Evolutionary conservation across 495 filamentous ascomycete species (phyloP).

Genomic region (Hypoxylon crocopeplum): DNA sequence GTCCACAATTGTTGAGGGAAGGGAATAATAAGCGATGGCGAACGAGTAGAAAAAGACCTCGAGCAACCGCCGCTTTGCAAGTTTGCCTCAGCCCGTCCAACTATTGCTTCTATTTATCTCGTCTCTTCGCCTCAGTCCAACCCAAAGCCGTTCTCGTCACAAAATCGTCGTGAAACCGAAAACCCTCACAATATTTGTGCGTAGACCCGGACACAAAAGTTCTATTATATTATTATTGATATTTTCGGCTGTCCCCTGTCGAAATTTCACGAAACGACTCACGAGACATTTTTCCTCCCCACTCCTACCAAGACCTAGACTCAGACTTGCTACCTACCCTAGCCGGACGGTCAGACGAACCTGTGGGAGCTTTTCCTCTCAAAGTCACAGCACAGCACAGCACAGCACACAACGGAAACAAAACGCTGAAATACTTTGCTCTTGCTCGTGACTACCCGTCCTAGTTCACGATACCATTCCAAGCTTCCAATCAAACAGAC

Average conservation of each 20-base stretch:
- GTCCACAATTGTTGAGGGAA: slow-evolving; percentile 28
- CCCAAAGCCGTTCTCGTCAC: background rate
- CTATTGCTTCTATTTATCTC: background rate
- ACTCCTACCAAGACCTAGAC: slow-evolving; percentile 9
- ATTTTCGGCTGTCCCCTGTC: slow-evolving; percentile 3
- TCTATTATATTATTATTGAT: background rate
- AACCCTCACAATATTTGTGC: background rate
- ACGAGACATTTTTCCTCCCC: slow-evolving; percentile 25
- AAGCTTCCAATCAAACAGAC: slow-evolving; percentile 23
- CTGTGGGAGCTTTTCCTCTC: background rate
- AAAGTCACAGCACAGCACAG: no score
- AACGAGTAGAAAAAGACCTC: slow-evolving; percentile 25
- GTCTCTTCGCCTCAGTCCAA: slow-evolving; percentile 1
- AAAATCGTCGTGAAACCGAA: background rate
- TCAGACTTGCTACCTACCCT: slow-evolving; percentile 4
- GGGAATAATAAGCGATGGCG: slow-evolving; percentile 25
- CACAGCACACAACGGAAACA: slow-evolving; percentile 9
- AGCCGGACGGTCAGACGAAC: slow-evolving; percentile 31
- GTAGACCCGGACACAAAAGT: background rate
- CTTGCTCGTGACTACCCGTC: slow-evolving; percentile 16
- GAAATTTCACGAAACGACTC: slow-evolving; percentile 22
- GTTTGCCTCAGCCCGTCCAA: background rate
- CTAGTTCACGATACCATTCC: slow-evolving; percentile 21
- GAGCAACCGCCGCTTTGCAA: background rate
- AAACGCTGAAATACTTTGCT: slow-evolving; percentile 3